Conservation (phyloP, 495 filamentous ascomycete species). For the Hypoxylon rickii region DNA sequence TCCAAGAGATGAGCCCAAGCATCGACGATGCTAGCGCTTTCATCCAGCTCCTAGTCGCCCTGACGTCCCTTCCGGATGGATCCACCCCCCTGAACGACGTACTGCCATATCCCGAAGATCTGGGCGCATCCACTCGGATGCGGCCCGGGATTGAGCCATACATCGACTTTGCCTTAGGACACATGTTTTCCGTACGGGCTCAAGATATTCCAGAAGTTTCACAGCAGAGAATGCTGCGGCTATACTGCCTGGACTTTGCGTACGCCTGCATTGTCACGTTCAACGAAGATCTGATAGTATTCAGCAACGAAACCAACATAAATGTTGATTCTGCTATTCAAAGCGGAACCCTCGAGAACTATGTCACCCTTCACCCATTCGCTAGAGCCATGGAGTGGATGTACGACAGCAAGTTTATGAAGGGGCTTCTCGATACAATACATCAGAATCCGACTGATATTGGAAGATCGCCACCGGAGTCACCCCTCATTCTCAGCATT, state of each 20-base stretch:
- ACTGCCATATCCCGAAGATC: constrained; percentile 84
- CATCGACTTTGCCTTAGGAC: constrained; percentile 83
- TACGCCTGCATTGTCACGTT: constrained; percentile 75
- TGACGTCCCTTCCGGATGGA: constrained; percentile 65
- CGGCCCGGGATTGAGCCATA: constrained; percentile 85
- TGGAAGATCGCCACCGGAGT: constrained; percentile 66
- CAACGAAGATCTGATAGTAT: constrained; percentile 86
- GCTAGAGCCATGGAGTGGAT: constrained; percentile 95
- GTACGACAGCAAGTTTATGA: constrained; percentile 88
- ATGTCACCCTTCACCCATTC: constrained; percentile 87
- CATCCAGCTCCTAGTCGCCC: constrained; percentile 68
- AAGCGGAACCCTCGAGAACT: constrained; percentile 70
- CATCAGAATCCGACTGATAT: constrained; percentile 73
- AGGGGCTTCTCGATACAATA: constrained; percentile 73
- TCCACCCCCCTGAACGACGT: constrained; percentile 65
- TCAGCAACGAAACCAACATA: constrained; percentile 75
- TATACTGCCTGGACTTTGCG: constrained; percentile 79
- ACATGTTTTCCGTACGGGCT: constrained; percentile 67
- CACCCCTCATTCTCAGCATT: constrained; percentile 74
- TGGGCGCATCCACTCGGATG: constrained; percentile 79
- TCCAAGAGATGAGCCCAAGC: constrained; percentile 64
- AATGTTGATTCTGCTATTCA: constrained; percentile 73
- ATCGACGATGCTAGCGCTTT: constrained; percentile 86
- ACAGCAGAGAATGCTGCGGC: constrained; percentile 71
- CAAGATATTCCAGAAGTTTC: constrained; percentile 61